These are phyloP conservation scores for Agroathelia rolfsii DNA, from an alignment of 1,284 basidiomycete genomes.

Conservation along the genomic window DNA sequence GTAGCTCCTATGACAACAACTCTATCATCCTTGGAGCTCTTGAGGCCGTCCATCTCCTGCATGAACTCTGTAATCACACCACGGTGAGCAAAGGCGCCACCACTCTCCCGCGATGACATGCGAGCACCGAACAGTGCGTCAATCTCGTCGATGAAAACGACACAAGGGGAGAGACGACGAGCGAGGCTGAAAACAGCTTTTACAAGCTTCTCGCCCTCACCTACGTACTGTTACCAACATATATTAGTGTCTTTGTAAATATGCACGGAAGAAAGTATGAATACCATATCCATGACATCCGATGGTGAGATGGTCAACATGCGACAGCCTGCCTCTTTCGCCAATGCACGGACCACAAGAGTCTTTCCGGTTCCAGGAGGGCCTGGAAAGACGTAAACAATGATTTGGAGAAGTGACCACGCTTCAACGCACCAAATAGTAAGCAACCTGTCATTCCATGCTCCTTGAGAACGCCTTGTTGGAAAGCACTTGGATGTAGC, in stretches of 20 bases:
- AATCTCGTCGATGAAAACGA: slow-evolving; percentile 94
- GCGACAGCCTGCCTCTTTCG: slow-evolving; percentile 82
- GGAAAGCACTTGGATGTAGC: slow-evolving; percentile 84
- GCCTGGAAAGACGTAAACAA: no score
- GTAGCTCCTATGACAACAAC: slow-evolving; percentile 94
- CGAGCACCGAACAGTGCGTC: slow-evolving; percentile 90
- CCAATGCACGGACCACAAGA: slow-evolving; percentile 81
- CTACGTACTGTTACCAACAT: slow-evolving; percentile 76
- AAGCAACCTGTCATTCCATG: slow-evolving; percentile 84
- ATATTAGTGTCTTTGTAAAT: slow-evolving; percentile 1
- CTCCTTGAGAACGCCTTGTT: slow-evolving; percentile 83
- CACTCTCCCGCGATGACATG: slow-evolving; percentile 70
- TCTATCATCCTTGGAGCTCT: slow-evolving; percentile 67
- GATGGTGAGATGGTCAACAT: slow-evolving; percentile 82
- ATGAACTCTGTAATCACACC: slow-evolving; percentile 90
- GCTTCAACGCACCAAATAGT: no score
- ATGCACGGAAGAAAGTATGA: slow-evolving; percentile 10
- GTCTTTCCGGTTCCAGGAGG: slow-evolving; percentile 93
- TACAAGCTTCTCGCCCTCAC: slow-evolving; percentile 92
- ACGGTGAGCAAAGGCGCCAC: slow-evolving; percentile 75
- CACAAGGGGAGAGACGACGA: slow-evolving; percentile 80
- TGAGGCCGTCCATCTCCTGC: slow-evolving; percentile 97
- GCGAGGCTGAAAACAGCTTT: slow-evolving; percentile 87
- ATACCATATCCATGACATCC: slow-evolving; percentile 84
- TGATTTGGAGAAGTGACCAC: no score